Conservation (phyloP, 129 eudicot species). For the Ambrosia trifida region DNA sequence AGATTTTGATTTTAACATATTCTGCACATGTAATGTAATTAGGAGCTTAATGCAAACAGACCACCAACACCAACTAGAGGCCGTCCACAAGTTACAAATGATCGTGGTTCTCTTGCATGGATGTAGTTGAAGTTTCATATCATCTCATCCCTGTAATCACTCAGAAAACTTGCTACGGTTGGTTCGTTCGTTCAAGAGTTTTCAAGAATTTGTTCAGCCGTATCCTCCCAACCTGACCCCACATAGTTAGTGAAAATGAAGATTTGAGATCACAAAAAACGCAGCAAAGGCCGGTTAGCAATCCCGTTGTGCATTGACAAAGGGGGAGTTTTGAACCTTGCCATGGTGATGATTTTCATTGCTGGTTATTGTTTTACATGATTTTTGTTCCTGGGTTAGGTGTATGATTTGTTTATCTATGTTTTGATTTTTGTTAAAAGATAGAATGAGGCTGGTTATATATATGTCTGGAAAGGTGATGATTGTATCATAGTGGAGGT, state of each 20-base stretch:
- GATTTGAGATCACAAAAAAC: conserved; percentile 21
- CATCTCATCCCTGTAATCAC: not conserved
- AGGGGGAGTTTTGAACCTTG: conserved; percentile 32
- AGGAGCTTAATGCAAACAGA: conserved; percentile 59
- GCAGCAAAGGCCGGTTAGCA: conserved; percentile 25
- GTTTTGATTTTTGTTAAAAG: conserved; percentile 7
- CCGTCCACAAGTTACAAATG: conserved; percentile 95
- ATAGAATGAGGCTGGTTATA: conserved; percentile 28
- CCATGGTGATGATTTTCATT: conserved; percentile 42
- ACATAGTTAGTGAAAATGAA: conserved; percentile 25
- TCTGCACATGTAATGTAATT: not conserved
- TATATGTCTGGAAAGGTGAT: conserved; percentile 32
- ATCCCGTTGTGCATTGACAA: conserved; percentile 47
- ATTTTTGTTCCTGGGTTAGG: conserved; percentile 37
- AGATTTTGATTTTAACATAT: not conserved
- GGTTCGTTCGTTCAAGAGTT: conserved; percentile 18
- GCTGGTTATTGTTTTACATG: conserved; percentile 33
- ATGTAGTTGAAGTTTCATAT: conserved; percentile 35
- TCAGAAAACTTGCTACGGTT: not conserved
- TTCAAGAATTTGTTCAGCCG: conserved; percentile 10
- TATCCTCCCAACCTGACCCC: conserved; percentile 7
- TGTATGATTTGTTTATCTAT: conserved; percentile 52
- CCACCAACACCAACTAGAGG: conserved; percentile 85
- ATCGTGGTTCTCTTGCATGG: conserved; percentile 98
- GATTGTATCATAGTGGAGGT: conserved; percentile 61